Percentiles rank a stretch among this genome's conserved stretches.
Conservation (phyloP, 78 protist genomes). For the Dictyostelium intermedium region DNA sequence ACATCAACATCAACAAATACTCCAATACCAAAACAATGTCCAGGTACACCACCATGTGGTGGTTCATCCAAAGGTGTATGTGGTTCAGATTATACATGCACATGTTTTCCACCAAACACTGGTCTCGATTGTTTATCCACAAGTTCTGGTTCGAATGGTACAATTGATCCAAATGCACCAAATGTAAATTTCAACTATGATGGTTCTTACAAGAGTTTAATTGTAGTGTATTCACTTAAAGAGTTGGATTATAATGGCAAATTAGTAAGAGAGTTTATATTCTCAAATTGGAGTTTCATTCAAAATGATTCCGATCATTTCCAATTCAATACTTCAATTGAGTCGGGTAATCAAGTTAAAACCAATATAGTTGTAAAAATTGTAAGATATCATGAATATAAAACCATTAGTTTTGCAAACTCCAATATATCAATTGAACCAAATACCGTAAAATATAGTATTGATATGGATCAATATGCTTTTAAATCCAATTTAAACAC, state of each 20-base stretch:
- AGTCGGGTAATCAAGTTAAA: not conserved
- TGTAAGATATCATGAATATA: not conserved
- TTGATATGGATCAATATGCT: not conserved
- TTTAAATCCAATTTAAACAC: not conserved
- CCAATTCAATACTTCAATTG: not conserved
- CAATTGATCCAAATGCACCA: not conserved
- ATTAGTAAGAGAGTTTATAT: not conserved
- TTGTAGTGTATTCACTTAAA: not conserved
- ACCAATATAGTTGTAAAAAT: not conserved
- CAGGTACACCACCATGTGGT: not conserved
- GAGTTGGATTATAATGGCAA: not conserved
- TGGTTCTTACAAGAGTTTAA: not conserved
- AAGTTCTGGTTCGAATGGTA: not conserved
- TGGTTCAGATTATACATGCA: not conserved
- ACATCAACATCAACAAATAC: not conserved
- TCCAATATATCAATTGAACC: not conserved
- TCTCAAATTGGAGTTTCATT: not conserved
- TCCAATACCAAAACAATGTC: not conserved
- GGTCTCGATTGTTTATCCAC: not conserved
- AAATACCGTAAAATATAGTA: conserved; percentile 9
- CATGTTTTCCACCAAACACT: not conserved
- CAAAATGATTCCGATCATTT: not conserved
- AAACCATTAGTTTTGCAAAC: not conserved
- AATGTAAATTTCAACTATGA: not conserved
- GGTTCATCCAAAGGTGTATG: not conserved